Conservation (phyloP, 306 rosid genomes). For the Vachellia collinsii region DNA sequence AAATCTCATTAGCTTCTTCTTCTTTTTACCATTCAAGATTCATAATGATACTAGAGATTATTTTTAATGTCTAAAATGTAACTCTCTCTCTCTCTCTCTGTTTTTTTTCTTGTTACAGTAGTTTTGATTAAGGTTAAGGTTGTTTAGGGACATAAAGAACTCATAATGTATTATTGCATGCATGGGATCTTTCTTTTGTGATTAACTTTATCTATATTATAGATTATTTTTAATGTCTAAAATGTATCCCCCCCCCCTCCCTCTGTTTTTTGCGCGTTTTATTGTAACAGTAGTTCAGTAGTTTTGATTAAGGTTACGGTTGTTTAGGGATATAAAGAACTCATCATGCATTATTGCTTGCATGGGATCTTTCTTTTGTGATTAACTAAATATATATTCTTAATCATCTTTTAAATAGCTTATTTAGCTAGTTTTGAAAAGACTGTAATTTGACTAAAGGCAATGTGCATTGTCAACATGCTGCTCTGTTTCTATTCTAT, state of each 20-base stretch:
- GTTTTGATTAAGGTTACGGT: conserved; percentile 37
- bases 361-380: not conserved
- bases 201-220: not conserved
- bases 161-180: not conserved
- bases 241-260: too few relatives aligned
- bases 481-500: not conserved
- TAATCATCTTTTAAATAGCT: not conserved
- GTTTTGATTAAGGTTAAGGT: conserved; percentile 38
- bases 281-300: too few relatives aligned
- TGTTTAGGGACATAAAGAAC: not conserved
- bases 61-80: conserved; percentile 18
- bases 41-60: too few relatives aligned
- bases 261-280: conserved; percentile 17
- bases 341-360: not conserved
- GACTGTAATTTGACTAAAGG: conserved; percentile 33
- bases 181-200: not conserved
- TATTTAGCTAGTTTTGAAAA: conserved; percentile 33
- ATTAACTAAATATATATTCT: not conserved
- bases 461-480: conserved; percentile 37
- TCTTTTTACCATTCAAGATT: too few relatives aligned
- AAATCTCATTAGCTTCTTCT: conserved; percentile 31
- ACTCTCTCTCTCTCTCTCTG: too few relatives aligned
- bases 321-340: not conserved
- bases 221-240: conserved; percentile 25
- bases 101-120: conserved; percentile 27